Percentiles rank a stretch among this genome's conserved stretches.
These are phyloP conservation scores for Kodamaea restingae DNA, from an alignment of 805 yeast genomes.

Conservation along the genomic window DNA sequence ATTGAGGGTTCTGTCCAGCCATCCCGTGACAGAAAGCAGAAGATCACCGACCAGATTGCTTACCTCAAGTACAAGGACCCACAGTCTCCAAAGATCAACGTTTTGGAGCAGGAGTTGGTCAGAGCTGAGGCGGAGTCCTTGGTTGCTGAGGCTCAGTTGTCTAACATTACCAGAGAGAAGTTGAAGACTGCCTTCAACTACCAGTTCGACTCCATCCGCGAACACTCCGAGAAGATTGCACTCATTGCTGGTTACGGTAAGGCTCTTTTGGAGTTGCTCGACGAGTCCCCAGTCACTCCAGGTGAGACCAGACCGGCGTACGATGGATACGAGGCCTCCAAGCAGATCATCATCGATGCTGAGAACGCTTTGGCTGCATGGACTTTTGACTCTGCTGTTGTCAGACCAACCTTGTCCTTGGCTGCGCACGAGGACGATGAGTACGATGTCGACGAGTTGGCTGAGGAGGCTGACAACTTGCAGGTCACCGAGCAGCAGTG, in stretches of 20 bases:
- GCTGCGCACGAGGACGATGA: conserved; percentile 47
- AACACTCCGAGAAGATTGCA: conserved; percentile 93
- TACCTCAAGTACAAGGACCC: conserved; percentile 98
- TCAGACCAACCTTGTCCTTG: conserved; percentile 87
- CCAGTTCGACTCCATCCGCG: conserved; percentile 94
- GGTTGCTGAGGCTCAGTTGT: conserved; percentile 98
- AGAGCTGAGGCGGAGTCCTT: conserved; percentile 98
- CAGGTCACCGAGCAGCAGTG: conserved; percentile 55
- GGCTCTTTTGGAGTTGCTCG: conserved; percentile 91
- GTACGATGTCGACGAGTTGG: conserved; percentile 40
- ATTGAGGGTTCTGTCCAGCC: conserved; percentile 98
- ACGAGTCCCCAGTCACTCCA: conserved; percentile 96
- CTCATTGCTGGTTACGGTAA: conserved; percentile 98
- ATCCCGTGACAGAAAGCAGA: conserved; percentile 95
- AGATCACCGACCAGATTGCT: conserved; percentile 96
- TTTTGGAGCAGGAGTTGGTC: conserved; percentile 96
- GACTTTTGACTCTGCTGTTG: conserved; percentile 94
- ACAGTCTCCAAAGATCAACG: conserved; percentile 90
- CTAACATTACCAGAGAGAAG: conserved; percentile 97
- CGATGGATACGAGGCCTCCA: conserved; percentile 97
- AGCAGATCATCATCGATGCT: conserved; percentile 95
- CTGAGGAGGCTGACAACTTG: conserved; percentile 41
- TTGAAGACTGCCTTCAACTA: conserved; percentile 95
- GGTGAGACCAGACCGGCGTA: conserved; percentile 98
- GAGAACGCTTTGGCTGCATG: conserved; percentile 93